Evolutionary conservation across 768 basidiomycete genomes (phyloP).

Genomic region (Leccinum longicurvipes): DNA sequence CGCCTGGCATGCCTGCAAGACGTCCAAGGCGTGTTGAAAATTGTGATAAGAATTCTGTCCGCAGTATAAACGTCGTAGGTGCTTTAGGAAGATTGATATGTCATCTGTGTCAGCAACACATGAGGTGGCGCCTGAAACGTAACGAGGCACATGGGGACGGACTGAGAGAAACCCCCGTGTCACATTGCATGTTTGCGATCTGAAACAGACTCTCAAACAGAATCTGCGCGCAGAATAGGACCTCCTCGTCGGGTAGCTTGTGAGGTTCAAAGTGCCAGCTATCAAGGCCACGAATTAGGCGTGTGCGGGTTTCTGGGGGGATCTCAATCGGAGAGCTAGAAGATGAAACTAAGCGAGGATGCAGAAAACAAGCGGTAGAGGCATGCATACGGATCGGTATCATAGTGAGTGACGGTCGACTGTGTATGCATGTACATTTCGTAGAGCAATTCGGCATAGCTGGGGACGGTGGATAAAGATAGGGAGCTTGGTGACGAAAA

Average conservation of each 20-base stretch:
- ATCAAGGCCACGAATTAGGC: slow-evolving; percentile 66
- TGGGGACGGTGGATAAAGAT: slow-evolving; percentile 28
- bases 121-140: slow-evolving; percentile 18
- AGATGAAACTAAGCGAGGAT: slow-evolving; percentile 11
- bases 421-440: slow-evolving; percentile 83
- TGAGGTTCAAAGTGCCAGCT: slow-evolving; percentile 92
- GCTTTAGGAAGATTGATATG: slow-evolving; percentile 74
- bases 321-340: slow-evolving; percentile 48
- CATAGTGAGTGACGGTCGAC: slow-evolving; percentile 59
- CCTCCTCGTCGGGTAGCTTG: slow-evolving; percentile 75
- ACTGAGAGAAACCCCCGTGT: slow-evolving; percentile 58
- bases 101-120: slow-evolving; percentile 47
- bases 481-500: slow-evolving; percentile 2
- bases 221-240: slow-evolving; percentile 75
- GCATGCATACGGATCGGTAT: slow-evolving; percentile 24
- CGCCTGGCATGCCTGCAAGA: slow-evolving; percentile 87
- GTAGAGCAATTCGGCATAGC: slow-evolving; percentile 78
- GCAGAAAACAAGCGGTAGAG: neutral
- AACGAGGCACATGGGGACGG: slow-evolving; percentile 32
- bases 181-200: slow-evolving; percentile 68
- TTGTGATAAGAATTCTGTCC: slow-evolving; percentile 95
- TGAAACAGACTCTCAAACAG: slow-evolving; percentile 84
- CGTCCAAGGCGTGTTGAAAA: slow-evolving; percentile 95
- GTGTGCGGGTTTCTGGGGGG: slow-evolving; percentile 47
- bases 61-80: slow-evolving; percentile 90